Base-by-base conservation (phyloP, 2,329 filamentous ascomycete genomes). In the Pseudocercospora musae region DNA sequence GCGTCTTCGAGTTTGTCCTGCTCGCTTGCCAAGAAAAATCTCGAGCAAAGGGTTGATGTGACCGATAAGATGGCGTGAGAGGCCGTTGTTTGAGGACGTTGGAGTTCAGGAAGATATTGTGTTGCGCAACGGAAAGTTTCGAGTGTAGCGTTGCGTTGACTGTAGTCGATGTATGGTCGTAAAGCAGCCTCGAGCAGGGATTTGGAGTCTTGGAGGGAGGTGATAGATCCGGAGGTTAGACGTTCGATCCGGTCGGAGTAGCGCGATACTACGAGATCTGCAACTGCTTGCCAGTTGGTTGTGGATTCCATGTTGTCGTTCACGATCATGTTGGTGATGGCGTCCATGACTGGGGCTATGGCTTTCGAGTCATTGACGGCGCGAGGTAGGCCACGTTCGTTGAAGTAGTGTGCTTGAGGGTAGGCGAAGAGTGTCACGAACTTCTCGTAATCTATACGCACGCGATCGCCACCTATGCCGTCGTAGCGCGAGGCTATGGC, bases 221-320 rank as follows among this genome's bases (percentile, higher is more conserved):
- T 62, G 67, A 67, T 62, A 33, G 54, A 46, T 27, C 56, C 73
- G 58, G 59, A 74, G 44, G 55, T 59, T 9, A 79, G 66, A 57
- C 74, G 70, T 46, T 75, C 73, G 27, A 92, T 75, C 23, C 85
- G 79, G 31, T 82, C 77, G 3, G 82, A 81, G 68, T 89, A 91
- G 1, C 89, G 82, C 4, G 79, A 73, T 3, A 90, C 79, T 3
- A 92, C 78, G 79, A 89, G 81, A 68, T 93, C 90, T 0, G 82
- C 80, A 0, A 89, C 78, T 0, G 77, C 81, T 71, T 92, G 89
- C 90, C 90, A 92, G 68, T 90, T 78, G 25, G 84, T 70, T 2
- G 50, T 40, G 65, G 7, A 55, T 13, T 71, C 18, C 69, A 65
- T 23, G 65, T 68, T 54, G 65, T 60, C 73, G 10, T 75, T 66